A percentile compares a stretch with the other conserved stretches of the same genome.
Conservation (phyloP, 2,329 filamentous ascomycete genomes). For the Malbranchea zuffiana region DNA sequence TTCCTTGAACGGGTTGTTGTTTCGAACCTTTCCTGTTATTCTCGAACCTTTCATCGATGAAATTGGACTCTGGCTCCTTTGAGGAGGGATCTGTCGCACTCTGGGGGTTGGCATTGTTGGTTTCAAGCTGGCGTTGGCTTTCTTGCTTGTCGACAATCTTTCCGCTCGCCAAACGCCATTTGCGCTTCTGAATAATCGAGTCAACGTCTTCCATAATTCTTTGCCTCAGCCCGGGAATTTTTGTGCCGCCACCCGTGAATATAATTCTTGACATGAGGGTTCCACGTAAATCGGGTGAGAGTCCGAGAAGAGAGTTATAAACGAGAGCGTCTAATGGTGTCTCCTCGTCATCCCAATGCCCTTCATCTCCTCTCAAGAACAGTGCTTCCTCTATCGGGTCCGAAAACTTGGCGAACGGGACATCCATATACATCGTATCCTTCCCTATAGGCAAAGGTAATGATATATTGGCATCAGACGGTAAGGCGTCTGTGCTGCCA, state of each 20-base stretch:
- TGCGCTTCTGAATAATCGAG: conserved; percentile 52
- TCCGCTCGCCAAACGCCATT: conserved; percentile 68
- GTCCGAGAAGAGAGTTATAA: conserved; percentile 61
- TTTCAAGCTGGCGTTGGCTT: background rate
- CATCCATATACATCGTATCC: conserved; percentile 37
- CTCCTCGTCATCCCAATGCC: conserved; percentile 75
- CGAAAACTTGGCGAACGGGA: conserved; percentile 61
- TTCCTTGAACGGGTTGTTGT: conserved; percentile 26
- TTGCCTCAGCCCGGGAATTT: conserved; percentile 65
- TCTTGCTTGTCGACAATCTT: conserved; percentile 46
- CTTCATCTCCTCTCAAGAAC: conserved; percentile 47
- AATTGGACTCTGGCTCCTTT: conserved; percentile 33
- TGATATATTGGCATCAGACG: conserved; percentile 24
- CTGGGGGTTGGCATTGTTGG: background rate
- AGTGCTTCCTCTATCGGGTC: conserved; percentile 65
- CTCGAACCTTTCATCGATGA: conserved; percentile 33
- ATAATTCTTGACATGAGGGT: conserved; percentile 81
- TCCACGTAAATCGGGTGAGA: conserved; percentile 72
- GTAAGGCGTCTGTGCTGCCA: conserved; percentile 6
- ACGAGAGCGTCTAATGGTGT: conserved; percentile 64
- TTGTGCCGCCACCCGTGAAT: conserved; percentile 70
- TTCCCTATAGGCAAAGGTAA: conserved; percentile 37
- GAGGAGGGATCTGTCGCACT: conserved; percentile 4
- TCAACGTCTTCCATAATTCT: conserved; percentile 67
- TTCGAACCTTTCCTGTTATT: conserved; percentile 28